Conservation (phyloP, 2,329 filamentous ascomycete species). For the Penicillium sp. region DNA sequence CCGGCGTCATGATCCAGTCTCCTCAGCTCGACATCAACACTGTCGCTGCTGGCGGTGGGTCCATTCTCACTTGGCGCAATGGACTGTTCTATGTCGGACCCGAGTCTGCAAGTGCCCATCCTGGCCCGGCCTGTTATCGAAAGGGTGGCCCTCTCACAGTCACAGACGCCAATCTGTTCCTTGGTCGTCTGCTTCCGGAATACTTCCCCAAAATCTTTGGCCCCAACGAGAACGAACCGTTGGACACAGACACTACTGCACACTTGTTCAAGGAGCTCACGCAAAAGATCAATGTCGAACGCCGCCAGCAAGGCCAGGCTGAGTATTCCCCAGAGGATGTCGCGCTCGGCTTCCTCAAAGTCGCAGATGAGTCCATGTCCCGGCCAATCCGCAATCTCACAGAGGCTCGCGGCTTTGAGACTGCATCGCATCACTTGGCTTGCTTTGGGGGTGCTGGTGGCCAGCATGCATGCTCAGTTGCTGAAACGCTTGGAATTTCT, state of each 20-base stretch:
- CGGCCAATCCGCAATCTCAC: conserved; percentile 85
- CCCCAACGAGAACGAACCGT: conserved; percentile 75
- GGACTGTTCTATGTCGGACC: conserved; percentile 89
- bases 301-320: conserved; percentile 43
- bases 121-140: conserved; percentile 85
- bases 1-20: conserved; percentile 89
- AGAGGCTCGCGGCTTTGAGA: conserved; percentile 88
- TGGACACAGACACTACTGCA: conserved; percentile 72
- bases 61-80: conserved; percentile 74
- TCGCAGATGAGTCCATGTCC: conserved; percentile 45
- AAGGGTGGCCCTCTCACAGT: conserved; percentile 89
- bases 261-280: conserved; percentile 72
- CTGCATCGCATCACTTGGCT: conserved; percentile 81
- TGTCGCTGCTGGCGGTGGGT: conserved; percentile 76
- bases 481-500: conserved; percentile 74
- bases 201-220: conserved; percentile 98
- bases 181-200: conserved; percentile 79
- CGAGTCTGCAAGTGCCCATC: conserved; percentile 86
- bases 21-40: conserved; percentile 94
- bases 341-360: conserved; percentile 42
- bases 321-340: conserved; percentile 65
- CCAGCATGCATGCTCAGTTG: conserved; percentile 88
- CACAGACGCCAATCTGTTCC: conserved; percentile 84
- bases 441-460: conserved; percentile 91
- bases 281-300: conserved; percentile 71